Evolutionary conservation across 371 early-diverging fungal genomes (phyloP).

Genomic region (Apophysomyces trapeziformis): DNA sequence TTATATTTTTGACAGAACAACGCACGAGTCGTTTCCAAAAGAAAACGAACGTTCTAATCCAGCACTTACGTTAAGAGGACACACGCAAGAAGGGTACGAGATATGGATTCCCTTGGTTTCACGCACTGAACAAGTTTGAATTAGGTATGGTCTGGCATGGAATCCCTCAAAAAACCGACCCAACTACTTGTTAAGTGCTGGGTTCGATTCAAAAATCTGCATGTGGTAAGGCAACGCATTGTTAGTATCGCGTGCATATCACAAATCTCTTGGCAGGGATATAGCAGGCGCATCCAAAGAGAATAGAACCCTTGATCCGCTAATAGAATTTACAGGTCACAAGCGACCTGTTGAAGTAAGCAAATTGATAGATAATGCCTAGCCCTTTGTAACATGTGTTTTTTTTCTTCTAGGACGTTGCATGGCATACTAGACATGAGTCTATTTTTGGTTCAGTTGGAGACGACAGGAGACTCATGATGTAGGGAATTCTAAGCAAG

Average conservation of each 20-base stretch:
- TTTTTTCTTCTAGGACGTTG: slow-evolving; percentile 74
- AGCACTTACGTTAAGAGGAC: slow-evolving; percentile 87
- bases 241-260: background rate
- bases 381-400: slow-evolving; percentile 8
- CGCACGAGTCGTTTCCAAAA: slow-evolving; percentile 77
- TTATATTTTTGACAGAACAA: slow-evolving; percentile 95
- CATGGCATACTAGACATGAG: slow-evolving; percentile 86
- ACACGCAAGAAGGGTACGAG: slow-evolving; percentile 89
- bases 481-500: slow-evolving; percentile 55
- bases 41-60: slow-evolving; percentile 78
- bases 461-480: slow-evolving; percentile 88
- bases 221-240: slow-evolving; percentile 62
- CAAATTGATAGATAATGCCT: slow-evolving; percentile 2
- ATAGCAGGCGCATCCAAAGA: slow-evolving; percentile 29
- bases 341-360: slow-evolving; percentile 86
- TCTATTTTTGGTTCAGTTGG: slow-evolving; percentile 94
- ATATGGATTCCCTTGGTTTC: background rate
- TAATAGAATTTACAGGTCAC: slow-evolving; percentile 80
- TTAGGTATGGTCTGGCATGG: slow-evolving; percentile 80
- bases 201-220: slow-evolving; percentile 86
- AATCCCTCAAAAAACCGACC: slow-evolving; percentile 61
- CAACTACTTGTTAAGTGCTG: slow-evolving; percentile 78
- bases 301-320: slow-evolving; percentile 76
- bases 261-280: slow-evolving; percentile 36
- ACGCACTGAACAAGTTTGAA: background rate